phyloP scores from a whole-genome alignment of 371 early-diverging fungal genomes.

The Mortierella sp. region DNA sequence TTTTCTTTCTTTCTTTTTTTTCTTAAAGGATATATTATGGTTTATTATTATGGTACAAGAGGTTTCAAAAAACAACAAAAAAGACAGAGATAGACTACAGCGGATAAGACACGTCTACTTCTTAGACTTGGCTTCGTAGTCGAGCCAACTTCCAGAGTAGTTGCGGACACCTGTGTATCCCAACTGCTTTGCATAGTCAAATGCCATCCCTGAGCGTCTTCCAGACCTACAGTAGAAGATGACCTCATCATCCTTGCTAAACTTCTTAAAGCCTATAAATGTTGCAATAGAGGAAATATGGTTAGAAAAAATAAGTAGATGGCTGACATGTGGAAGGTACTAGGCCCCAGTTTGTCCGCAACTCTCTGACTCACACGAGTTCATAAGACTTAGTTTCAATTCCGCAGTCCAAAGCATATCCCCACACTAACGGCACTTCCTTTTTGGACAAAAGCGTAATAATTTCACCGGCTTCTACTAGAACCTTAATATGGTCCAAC shows the following conservation, averaged over 20 bases:
- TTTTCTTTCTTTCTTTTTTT: background rate
- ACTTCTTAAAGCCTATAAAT: slow-evolving; percentile 44
- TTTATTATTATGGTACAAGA: background rate
- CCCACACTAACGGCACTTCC: slow-evolving; percentile 40
- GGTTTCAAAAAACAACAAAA: background rate
- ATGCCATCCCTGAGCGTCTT: slow-evolving; percentile 61
- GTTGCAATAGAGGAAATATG: background rate
- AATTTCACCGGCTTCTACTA: background rate
- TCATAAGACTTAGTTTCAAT: background rate
- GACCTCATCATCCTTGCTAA: slow-evolving; percentile 53
- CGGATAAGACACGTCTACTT: background rate
- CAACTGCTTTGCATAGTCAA: slow-evolving; percentile 59
- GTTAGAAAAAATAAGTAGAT: background rate
- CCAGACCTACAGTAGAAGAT: slow-evolving; percentile 70
- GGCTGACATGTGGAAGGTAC: no score
- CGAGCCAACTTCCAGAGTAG: slow-evolving; percentile 68
- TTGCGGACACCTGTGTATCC: slow-evolving; percentile 59
- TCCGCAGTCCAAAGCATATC: slow-evolving; percentile 1
- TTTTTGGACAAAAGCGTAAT: slow-evolving; percentile 9
- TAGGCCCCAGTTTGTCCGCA: background rate
- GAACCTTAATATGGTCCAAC: background rate
- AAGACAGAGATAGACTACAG: background rate
- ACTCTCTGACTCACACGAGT: slow-evolving; percentile 17
- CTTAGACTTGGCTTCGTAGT: slow-evolving; percentile 58
- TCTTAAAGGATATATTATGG: background rate